Evolutionary conservation across 352 stramenopile species (phyloP), one percentile per base, ranked within the genome.

Genomic region (Globisporangium polare): DNA sequence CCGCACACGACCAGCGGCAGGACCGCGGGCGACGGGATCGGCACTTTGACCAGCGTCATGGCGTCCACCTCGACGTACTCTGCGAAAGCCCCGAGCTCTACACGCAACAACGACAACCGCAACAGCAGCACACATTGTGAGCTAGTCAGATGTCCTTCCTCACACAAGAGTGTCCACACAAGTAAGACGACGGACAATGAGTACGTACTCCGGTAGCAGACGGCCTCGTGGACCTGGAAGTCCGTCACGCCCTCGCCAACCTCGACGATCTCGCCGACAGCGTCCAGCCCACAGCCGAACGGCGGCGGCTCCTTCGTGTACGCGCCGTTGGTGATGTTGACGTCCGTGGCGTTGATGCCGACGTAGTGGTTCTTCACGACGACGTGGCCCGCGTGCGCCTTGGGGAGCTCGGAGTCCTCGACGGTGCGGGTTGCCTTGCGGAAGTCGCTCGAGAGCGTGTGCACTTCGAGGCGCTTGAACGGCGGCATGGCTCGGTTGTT

Each of bases 261-360:
- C 12, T 65, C 65, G 15, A 67, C 20, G 3, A 85, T 68, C 29
- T 81, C 64, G 5, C 75, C 74, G 4, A 82, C 73, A 42, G 62
- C 72, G 15, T 86, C 70, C 35, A 86, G 29, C 5, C 74, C 74
- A 24, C 71, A 80, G 47, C 69, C 71, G 42, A 85, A 85, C 5
- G 79, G 73, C 15, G 72, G 62, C 9, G 79, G 61, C 6, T 61
- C 17, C 1, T 63, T 41, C 1, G 73, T 76, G 70, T 83, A 84
- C 18, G 35, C 58, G 31, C 72, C 75, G 58, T 83, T 83, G 47
- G 78, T 88, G 43, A 85, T 67, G 62, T 80, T 83, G 62, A 88
- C 71, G 65, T 83, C 72, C 26, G 77, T 80, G 24, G 70, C 77
- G 52, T 86, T 86, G 64, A 86, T 85, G n/a, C 75, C 75, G 35